A percentile compares a stretch with the other conserved stretches of the same genome.
Conservation (phyloP, 1,284 basidiomycete genomes). For the Trichosporon coremiiforme region DNA sequence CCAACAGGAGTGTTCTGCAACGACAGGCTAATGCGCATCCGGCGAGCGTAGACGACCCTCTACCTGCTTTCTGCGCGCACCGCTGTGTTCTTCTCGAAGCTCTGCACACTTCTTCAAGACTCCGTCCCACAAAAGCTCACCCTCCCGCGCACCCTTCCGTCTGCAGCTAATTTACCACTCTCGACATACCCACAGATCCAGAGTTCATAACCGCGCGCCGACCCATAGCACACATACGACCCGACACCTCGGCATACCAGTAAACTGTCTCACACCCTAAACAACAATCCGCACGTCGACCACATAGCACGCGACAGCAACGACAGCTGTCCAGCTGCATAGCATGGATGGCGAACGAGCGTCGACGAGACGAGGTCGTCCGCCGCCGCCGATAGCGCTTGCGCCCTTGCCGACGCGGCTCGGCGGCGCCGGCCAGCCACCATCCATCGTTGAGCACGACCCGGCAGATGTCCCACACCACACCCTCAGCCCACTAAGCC, state of each 20-base stretch:
- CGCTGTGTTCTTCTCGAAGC: neutral
- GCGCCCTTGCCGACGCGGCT: neutral
- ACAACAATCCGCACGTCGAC: neutral
- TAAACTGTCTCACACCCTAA: conserved; percentile 3
- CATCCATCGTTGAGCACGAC: neutral
- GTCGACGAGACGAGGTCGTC: neutral
- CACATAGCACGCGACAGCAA: neutral
- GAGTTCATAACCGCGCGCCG: neutral
- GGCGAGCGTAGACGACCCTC: neutral
- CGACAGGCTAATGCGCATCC: neutral
- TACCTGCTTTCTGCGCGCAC: neutral
- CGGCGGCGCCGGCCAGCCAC: neutral
- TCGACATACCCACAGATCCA: conserved; percentile 5
- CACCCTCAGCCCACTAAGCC: neutral
- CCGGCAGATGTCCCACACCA: neutral
- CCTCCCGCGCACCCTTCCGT: neutral
- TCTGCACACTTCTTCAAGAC: neutral
- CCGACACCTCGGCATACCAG: neutral
- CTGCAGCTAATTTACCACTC: neutral
- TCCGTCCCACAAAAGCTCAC: neutral
- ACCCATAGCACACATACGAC: neutral
- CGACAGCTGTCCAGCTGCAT: neutral
- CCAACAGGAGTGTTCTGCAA: neutral
- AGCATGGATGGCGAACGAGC: conserved; percentile 1
- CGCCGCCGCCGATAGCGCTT: conserved; percentile 5